phyloP scores from a whole-genome alignment of 108 stramenopile genomes.

The Nitzschia sp. region DNA sequence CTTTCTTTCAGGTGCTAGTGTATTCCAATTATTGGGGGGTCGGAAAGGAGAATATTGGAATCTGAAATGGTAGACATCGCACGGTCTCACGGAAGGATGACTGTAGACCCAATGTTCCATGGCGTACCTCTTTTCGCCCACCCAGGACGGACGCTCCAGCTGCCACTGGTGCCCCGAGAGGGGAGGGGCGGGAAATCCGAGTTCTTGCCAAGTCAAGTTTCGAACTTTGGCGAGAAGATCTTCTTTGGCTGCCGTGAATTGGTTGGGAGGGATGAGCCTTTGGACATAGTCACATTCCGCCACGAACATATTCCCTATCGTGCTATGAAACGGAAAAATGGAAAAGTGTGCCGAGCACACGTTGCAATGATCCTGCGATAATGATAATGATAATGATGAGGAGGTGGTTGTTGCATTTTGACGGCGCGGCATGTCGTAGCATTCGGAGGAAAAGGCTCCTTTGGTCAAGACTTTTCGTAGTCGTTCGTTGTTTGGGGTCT shows the following conservation, averaged over 20 bases:
- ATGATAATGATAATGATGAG: too few relatives aligned
- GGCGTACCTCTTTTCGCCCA: neutral
- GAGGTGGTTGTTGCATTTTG: too few relatives aligned
- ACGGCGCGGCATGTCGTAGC: neutral
- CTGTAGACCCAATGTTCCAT: constrained; percentile 23
- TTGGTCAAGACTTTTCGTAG: constrained; percentile 5
- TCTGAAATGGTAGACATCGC: neutral
- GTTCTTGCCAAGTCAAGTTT: neutral
- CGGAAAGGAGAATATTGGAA: neutral
- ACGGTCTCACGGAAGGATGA: constrained; percentile 4
- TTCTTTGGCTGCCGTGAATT: neutral
- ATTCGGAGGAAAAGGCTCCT: constrained; percentile 14
- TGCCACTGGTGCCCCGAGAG: neutral
- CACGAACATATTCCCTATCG: constrained; percentile 17
- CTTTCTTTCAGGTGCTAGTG: neutral
- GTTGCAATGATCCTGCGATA: too few relatives aligned
- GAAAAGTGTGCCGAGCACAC: constrained; percentile 16
- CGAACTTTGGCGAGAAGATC: neutral
- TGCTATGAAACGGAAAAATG: neutral
- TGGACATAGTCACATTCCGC: constrained; percentile 18
- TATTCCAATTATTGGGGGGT: neutral
- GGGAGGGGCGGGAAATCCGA: neutral
- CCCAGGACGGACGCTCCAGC: neutral
- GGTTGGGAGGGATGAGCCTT: neutral
- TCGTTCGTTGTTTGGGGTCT: neutral